Evolutionary conservation across 179 eudicot genomes (phyloP), one percentile per base, ranked within the genome.

Genomic region (Patellifolia procumbens): DNA sequence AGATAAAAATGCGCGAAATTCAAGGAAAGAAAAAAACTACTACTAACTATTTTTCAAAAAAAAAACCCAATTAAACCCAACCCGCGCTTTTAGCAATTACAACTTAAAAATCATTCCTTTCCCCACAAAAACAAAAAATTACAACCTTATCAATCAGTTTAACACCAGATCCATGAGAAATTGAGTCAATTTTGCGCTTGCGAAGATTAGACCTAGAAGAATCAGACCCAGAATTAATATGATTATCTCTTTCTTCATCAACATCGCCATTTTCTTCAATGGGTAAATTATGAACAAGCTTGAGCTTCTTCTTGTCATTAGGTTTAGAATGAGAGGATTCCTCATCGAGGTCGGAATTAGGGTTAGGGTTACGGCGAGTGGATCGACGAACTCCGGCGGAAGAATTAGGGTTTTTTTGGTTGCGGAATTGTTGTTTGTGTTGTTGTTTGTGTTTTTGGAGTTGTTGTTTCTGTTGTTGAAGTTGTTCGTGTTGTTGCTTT

Each of bases 351-450:
- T 86, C 87, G 78, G 80, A 32, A 52, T 76, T 70, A 49, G 74
- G 84, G 70, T 81, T 79, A 62, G 88, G 81, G 85, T 83, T 85
- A 49, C 90, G 79, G 75, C 88, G 81, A 65, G 88, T 79, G 70
- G 88, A 87, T 85, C 86, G 82, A 31, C 88, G 84, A 17, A 28
- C 20, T 12, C 45, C 56, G 11, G 76, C 63, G 26, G 73, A 45
- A 19, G 53, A 42, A 75, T 69, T 75, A 68, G 85, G 80, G 78
- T 63, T 84, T 74, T 80, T 77, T 68, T 66, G 32, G 28, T 2
- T 34, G 72, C 76, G 64, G 81, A 20, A 35, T 64, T 29, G 43
- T 73, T 52, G 19, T 26, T 59, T 64, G 52, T 51, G 7, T n/a
- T n/a, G n/a, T 22, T 67, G 78, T 35, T 73, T 71, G 17, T 48